Conservation (phyloP, 2,329 filamentous ascomycete species). For the Monosporascus sp. region DNA sequence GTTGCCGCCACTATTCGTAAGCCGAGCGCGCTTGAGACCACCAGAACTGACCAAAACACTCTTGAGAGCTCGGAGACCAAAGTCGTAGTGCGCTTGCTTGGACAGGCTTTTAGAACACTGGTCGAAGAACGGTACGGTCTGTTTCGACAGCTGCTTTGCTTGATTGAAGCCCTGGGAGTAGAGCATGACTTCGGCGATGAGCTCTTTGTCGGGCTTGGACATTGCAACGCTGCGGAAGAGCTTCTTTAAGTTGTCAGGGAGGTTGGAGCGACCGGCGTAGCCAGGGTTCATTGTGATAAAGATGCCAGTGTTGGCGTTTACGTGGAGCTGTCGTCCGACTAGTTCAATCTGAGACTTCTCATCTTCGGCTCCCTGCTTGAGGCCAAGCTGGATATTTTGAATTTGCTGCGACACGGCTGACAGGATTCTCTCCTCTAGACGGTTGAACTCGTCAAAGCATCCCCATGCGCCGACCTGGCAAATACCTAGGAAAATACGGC, state of each 20-base stretch:
- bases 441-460: constrained; percentile 99
- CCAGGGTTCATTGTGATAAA: constrained; percentile 99
- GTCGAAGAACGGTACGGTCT: constrained; percentile 98
- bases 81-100: constrained; percentile 98
- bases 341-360: constrained; percentile 87
- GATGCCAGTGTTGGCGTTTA: constrained; percentile 91
- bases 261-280: constrained; percentile 94
- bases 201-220: constrained; percentile 99
- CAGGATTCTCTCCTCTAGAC: constrained; percentile 93
- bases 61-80: constrained; percentile 94
- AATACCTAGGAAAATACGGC: constrained; percentile 97
- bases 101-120: constrained; percentile 75
- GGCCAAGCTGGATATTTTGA: constrained; percentile 95
- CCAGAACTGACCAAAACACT: constrained; percentile 98
- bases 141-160: constrained; percentile 87
- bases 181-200: constrained; percentile 99
- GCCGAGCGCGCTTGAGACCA: constrained; percentile 81
- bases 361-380: constrained; percentile 79
- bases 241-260: constrained; percentile 99
- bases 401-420: constrained; percentile 99
- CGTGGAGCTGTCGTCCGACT: constrained; percentile 81
- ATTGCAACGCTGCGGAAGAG: constrained; percentile 98
- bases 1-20: constrained; percentile 52
- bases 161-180: constrained; percentile 99
- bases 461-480: constrained; percentile 99